Conservation (phyloP, 2,329 filamentous ascomycete genomes). For the Sclerotinia spermophila region DNA sequence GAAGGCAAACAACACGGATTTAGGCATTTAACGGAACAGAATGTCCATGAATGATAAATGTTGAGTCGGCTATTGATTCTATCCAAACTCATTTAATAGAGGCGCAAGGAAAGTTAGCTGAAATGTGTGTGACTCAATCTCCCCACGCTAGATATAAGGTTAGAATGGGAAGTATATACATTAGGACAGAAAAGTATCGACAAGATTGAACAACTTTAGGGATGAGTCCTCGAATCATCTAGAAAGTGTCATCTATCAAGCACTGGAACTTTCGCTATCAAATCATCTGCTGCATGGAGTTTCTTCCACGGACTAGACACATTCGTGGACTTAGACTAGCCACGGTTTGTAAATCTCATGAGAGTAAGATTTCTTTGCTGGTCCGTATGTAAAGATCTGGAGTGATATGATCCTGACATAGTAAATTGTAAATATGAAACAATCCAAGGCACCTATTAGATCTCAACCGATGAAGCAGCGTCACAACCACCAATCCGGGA, state of each 20-base stretch:
- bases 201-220: not conserved
- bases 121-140: not conserved
- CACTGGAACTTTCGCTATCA: not conserved
- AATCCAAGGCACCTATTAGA: not conserved
- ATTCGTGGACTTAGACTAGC: no score
- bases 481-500: not conserved
- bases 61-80: not conserved
- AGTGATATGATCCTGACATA: not conserved
- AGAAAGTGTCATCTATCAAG: not conserved
- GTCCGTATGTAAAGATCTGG: not conserved
- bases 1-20: not conserved
- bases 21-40: no score
- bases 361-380: not conserved
- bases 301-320: not conserved
- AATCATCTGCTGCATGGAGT: not conserved
- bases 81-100: not conserved
- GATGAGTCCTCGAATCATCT: not conserved
- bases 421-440: not conserved
- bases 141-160: not conserved
- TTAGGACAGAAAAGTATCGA: not conserved
- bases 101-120: not conserved
- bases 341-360: not conserved
- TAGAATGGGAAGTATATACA: not conserved
- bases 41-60: not conserved
- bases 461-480: not conserved